Evolutionary conservation across 345 rosid genomes (phyloP).

Genomic region (Cardamine resedifolia): DNA sequence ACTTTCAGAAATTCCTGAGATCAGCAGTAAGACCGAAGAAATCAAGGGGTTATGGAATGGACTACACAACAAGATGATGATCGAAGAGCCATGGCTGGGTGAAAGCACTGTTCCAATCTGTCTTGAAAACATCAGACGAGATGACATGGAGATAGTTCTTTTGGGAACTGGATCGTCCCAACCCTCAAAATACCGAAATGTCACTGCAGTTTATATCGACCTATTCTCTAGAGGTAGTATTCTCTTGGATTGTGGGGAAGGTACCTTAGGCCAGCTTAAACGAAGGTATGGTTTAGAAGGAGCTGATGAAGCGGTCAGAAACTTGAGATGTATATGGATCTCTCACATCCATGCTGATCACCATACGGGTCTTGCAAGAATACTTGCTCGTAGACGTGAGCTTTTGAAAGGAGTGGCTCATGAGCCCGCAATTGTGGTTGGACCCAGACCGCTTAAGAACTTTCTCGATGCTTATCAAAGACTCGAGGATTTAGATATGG

Average conservation of each 20-base stretch:
- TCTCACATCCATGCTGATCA: conserved; percentile 99
- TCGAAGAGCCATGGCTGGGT: conserved; percentile 81
- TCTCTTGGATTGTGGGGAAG: conserved; percentile 95
- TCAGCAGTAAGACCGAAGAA: conserved; percentile 57
- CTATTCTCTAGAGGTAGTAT: conserved; percentile 80
- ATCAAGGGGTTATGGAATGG: conserved; percentile 59
- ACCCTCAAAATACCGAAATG: conserved; percentile 96
- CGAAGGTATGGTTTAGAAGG: conserved; percentile 87
- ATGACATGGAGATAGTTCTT: conserved; percentile 90
- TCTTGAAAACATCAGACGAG: conserved; percentile 77
- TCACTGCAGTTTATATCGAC: conserved; percentile 73
- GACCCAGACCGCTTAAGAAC: conserved; percentile 81
- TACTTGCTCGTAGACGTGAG: conserved; percentile 77
- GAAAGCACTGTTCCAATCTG: conserved; percentile 66
- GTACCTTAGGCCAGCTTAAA: conserved; percentile 92
- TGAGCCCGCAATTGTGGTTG: conserved; percentile 83
- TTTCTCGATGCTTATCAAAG: conserved; percentile 84
- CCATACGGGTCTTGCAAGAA: conserved; percentile 87
- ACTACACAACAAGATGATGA: conserved; percentile 40
- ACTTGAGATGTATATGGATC: conserved; percentile 81
- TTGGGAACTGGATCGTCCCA: conserved; percentile 97
- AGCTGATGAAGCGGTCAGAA: conserved; percentile 73
- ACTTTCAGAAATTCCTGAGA: conserved; percentile 72
- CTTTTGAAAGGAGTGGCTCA: conserved; percentile 62
- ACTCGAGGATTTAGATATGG: conserved; percentile 91